Percentiles rank a stretch among this genome's conserved stretches.
phyloP scores from a whole-genome alignment of 768 basidiomycete species.

The Xerocomellus amylosporus region DNA sequence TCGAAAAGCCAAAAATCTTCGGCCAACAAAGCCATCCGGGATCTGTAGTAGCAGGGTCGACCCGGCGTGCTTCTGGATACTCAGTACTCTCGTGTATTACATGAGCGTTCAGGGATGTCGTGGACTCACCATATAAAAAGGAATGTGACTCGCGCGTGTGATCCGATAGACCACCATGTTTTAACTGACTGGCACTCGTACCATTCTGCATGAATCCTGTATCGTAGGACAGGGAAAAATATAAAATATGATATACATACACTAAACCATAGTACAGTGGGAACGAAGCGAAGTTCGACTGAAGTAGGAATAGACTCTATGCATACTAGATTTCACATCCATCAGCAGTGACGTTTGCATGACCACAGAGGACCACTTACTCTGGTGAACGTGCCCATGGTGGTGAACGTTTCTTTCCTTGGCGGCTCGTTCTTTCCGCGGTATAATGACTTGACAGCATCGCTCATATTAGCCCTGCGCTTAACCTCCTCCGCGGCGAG shows the following conservation, averaged over 20 bases:
- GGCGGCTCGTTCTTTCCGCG: constrained; percentile 48
- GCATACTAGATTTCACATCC: constrained; percentile 17
- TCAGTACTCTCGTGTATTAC: no score
- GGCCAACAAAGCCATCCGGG: neutral
- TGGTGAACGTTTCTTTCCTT: constrained; percentile 86
- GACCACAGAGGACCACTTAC: constrained; percentile 44
- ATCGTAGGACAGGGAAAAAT: neutral
- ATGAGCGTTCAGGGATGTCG: neutral
- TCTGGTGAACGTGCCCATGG: constrained; percentile 87
- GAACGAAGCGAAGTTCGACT: neutral
- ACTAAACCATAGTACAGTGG: constrained; percentile 4
- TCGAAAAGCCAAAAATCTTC: no score
- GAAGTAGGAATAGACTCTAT: neutral
- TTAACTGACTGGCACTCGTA: neutral
- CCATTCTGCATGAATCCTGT: neutral
- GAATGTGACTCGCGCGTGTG: no score
- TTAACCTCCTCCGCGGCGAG: constrained; percentile 81
- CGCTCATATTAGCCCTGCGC: constrained; percentile 81
- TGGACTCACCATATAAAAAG: neutral
- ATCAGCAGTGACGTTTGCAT: neutral
- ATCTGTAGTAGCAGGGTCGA: neutral
- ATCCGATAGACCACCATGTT: neutral
- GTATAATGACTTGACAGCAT: constrained; percentile 82
- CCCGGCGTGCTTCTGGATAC: neutral
- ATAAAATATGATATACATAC: constrained; percentile 11